phyloP scores from a whole-genome alignment of 805 yeast genomes.

The Cyberlindnera xylosilytica region DNA sequence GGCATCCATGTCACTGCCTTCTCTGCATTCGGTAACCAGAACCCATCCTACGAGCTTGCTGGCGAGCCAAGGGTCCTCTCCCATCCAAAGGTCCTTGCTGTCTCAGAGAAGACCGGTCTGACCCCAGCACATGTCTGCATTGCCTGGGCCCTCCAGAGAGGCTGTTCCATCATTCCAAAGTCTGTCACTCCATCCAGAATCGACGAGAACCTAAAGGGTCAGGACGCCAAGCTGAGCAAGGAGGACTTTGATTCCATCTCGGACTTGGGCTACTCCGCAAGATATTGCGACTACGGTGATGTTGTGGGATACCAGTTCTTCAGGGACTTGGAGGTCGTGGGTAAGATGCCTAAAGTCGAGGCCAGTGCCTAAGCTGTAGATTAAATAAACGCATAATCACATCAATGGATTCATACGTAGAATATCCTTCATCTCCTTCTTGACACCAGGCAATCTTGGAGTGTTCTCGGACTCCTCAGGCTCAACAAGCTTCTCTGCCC shows the following conservation, averaged over 20 bases:
- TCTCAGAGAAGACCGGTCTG: constrained; percentile 42
- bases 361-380: background rate
- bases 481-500: constrained; percentile 11
- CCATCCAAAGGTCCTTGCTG: constrained; percentile 36
- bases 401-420: background rate
- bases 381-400: no score
- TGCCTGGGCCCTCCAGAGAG: constrained; percentile 60
- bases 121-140: constrained; percentile 50
- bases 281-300: constrained; percentile 34
- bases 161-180: constrained; percentile 51
- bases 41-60: constrained; percentile 47
- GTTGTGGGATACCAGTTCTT: constrained; percentile 32
- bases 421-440: constrained; percentile 3
- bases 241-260: constrained; percentile 35
- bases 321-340: constrained; percentile 32
- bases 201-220: constrained; percentile 31
- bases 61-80: constrained; percentile 29
- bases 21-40: constrained; percentile 66
- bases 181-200: constrained; percentile 44
- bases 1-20: constrained; percentile 67
- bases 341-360: constrained; percentile 23
- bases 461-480: constrained; percentile 8
- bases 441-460: constrained; percentile 11
- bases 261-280: constrained; percentile 24
- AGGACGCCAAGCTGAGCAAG: constrained; percentile 29